Base-by-base conservation (phyloP, 768 basidiomycete species). In the Kondoa malvinella region DNA sequence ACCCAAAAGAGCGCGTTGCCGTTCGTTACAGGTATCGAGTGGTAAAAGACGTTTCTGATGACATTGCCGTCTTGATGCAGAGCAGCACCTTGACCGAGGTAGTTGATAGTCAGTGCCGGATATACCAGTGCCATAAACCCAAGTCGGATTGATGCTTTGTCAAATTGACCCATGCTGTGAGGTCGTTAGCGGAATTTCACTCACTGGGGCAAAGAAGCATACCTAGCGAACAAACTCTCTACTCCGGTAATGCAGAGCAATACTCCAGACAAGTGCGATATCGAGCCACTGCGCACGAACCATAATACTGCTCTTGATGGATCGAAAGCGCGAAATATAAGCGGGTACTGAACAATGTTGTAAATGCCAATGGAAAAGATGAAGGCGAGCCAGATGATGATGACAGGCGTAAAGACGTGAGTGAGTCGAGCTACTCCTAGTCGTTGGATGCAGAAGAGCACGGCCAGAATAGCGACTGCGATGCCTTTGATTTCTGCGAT, bases 11-110 rank as follows among this genome's bases (percentile, higher is more conserved):
- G 75, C 0, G 78, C 77, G 0, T 84, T 83, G 66, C 81, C 81
- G 2, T 68, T 67, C 0, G 78, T 76, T 0, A 85, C 86, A 0
- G 86, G 86, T 59, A 87, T 86, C 1, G 83, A 80, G 0, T 78
- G 77, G 77, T 86, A 87, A 74, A 87, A 87, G 1, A 86, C 76
- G 70, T 85, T 84, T 0, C 71, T 15, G 2, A 87, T 72, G 25
- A 85, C 81, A 0, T 57, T 70, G 29, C 80, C 80, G 67, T 84
- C 80, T 1, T 71, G 68, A 86, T 82, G n/a, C 40, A 87, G 76
- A 1, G 81, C 79, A 14, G 86, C 83, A 16, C 86, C 86, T 76
- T 87, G 86, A 1, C 86, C 86, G 21, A 87, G 82, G 72, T 87
- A 87, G 3, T 84, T 82, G 0, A 87, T 78, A 0, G 84, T 69